Evolutionary conservation across 768 basidiomycete genomes (phyloP).

Genomic region (Mycena capillaripes): DNA sequence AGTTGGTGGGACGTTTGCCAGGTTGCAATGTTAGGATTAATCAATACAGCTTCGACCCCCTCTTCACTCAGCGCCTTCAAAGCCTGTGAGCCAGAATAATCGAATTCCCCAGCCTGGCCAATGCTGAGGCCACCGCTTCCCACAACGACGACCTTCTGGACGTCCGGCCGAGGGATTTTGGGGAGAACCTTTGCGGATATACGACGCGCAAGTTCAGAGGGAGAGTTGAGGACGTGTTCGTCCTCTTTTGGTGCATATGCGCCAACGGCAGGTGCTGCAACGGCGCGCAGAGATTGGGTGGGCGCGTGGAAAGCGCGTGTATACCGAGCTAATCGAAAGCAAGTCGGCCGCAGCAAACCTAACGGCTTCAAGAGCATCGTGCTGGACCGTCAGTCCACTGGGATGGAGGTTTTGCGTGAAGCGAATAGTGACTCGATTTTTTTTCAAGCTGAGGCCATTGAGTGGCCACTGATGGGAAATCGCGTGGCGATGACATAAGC

Average conservation of each 20-base stretch:
- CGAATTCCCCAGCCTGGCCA: conserved; percentile 99
- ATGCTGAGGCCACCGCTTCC: conserved; percentile 97
- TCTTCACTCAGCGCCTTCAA: conserved; percentile 98
- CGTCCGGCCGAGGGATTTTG: conserved; percentile 90
- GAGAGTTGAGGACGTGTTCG: conserved; percentile 90
- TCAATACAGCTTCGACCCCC: conserved; percentile 93
- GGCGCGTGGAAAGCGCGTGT: conserved; percentile 68
- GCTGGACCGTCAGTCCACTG: conserved; percentile 21
- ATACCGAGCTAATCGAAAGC: conserved; percentile 51
- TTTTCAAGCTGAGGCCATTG: too few relatives aligned
- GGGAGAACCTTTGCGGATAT: conserved; percentile 96
- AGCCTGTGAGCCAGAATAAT: conserved; percentile 99
- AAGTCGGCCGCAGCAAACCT: conserved; percentile 57
- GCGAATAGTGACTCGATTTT: too few relatives aligned
- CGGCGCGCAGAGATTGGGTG: conserved; percentile 70
- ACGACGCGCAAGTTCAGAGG: conserved; percentile 93
- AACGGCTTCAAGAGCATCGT: conserved; percentile 25
- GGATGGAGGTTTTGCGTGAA: neutral
- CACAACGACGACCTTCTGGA: conserved; percentile 95
- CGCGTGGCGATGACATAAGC: too few relatives aligned
- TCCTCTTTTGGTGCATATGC: conserved; percentile 74
- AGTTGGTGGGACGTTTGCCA: conserved; percentile 99
- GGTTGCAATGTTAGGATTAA: conserved; percentile 99
- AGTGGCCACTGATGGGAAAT: too few relatives aligned
- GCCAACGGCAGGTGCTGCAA: conserved; percentile 84